These are phyloP conservation scores for carrot (Daucus carota) DNA, from an alignment of 129 eudicot genomes.

Conservation along the genomic window DNA sequence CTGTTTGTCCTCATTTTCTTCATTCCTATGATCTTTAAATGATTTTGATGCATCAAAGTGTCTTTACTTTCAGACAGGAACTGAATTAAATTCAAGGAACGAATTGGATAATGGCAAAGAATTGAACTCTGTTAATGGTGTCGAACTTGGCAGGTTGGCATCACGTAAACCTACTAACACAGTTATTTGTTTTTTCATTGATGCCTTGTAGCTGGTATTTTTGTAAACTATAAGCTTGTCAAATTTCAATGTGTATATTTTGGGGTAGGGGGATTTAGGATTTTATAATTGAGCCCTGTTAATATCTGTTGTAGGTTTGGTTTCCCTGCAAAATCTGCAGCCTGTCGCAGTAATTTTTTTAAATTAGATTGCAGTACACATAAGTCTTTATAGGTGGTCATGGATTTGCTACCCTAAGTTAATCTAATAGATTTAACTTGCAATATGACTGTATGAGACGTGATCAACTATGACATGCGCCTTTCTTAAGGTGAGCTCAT, in stretches of 20 bases:
- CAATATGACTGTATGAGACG: background rate
- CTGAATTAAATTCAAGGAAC: constrained; percentile 25
- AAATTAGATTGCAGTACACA: no score
- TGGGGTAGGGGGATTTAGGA: background rate
- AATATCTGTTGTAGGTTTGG: background rate
- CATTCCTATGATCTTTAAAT: background rate
- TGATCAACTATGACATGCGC: background rate
- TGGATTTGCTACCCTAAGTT: background rate
- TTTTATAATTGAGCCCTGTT: background rate
- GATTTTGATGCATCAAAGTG: background rate
- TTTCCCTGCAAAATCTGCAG: background rate
- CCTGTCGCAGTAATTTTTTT: no score
- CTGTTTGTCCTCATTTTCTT: background rate
- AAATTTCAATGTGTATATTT: background rate
- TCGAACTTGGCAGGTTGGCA: constrained; percentile 68
- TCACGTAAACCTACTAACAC: background rate
- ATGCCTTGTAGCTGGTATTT: background rate
- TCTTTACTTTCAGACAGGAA: constrained; percentile 27
- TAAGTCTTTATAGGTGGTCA: background rate
- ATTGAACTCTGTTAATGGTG: constrained; percentile 36
- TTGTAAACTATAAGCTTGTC: background rate
- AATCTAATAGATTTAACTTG: no score
- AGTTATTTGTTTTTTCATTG: background rate
- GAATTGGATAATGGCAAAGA: constrained; percentile 29
- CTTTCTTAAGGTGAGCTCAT: background rate